Percentiles rank a stretch among this genome's conserved stretches.
phyloP scores from a whole-genome alignment of 192 early-diverging fungal genomes.

The Entomortierella beljakovae region DNA sequence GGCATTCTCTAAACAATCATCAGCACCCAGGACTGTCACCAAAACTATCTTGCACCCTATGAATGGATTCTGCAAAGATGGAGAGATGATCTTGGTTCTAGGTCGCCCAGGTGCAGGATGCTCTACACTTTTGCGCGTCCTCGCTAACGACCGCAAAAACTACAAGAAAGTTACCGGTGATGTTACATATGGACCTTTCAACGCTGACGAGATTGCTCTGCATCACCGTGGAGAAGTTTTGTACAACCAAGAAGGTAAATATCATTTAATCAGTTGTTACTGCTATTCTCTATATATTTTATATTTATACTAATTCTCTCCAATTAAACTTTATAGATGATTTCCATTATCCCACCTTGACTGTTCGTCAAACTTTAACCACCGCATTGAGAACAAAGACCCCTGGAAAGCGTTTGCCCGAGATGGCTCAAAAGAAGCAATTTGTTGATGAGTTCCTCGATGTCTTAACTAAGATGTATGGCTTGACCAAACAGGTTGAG shows the following conservation, averaged over 20 bases:
- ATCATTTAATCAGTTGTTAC: too few relatives aligned
- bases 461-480: slow-evolving; percentile 69
- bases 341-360: slow-evolving; percentile 81
- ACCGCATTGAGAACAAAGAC: slow-evolving; percentile 84
- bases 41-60: slow-evolving; percentile 68
- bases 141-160: slow-evolving; percentile 67
- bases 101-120: slow-evolving; percentile 80
- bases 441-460: slow-evolving; percentile 66
- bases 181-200: slow-evolving; percentile 76
- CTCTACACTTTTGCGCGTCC: slow-evolving; percentile 69
- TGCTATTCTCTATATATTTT: not conserved
- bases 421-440: slow-evolving; percentile 56
- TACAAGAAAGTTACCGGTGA: slow-evolving; percentile 64
- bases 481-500: slow-evolving; percentile 72
- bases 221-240: slow-evolving; percentile 80
- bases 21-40: slow-evolving; percentile 24
- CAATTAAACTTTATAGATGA: slow-evolving; percentile 68
- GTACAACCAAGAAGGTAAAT: slow-evolving; percentile 77
- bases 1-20: slow-evolving; percentile 19
- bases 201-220: slow-evolving; percentile 65
- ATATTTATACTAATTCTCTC: not conserved
- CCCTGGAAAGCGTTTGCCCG: slow-evolving; percentile 67
- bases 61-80: slow-evolving; percentile 77
- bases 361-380: slow-evolving; percentile 80
- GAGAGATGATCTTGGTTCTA: slow-evolving; percentile 79